phyloP scores from a whole-genome alignment of 768 basidiomycete species.

The Saitozyma sp. region DNA sequence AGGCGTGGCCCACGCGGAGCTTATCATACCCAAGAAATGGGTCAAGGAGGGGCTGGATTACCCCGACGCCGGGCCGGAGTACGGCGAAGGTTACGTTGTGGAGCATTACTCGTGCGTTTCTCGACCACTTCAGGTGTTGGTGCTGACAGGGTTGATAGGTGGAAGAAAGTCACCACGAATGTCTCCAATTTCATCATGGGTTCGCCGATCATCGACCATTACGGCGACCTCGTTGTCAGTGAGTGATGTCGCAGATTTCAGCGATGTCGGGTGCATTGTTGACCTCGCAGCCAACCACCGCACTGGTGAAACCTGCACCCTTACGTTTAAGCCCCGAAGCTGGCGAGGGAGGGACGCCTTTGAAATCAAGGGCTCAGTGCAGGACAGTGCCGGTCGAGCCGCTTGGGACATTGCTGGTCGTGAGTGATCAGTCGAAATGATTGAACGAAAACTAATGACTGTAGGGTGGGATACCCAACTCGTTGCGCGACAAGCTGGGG shows the following conservation, averaged over 20 bases:
- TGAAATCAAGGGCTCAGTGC: constrained; percentile 85
- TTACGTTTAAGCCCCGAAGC: constrained; percentile 94
- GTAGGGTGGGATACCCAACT: constrained; percentile 84
- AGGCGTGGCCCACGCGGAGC: constrained; percentile 84
- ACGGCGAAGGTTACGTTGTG: constrained; percentile 59
- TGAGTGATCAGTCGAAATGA: too few species aligned
- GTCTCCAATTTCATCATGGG: constrained; percentile 92
- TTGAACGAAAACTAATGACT: constrained; percentile 4
- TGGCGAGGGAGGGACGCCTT: constrained; percentile 90
- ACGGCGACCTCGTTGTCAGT: constrained; percentile 89
- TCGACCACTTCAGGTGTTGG: neutral
- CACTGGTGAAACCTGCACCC: constrained; percentile 77
- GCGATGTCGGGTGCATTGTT: constrained; percentile 29
- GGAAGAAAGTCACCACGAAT: constrained; percentile 49
- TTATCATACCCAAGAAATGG: constrained; percentile 70
- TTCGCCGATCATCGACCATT: constrained; percentile 82
- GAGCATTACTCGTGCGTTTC: constrained; percentile 69
- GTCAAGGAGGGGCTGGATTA: constrained; percentile 54
- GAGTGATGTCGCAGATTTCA: constrained; percentile 6
- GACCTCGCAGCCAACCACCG: constrained; percentile 73
- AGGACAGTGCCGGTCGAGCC: constrained; percentile 64
- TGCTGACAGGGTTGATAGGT: constrained; percentile 22
- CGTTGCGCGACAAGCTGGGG: constrained; percentile 73
- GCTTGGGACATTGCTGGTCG: constrained; percentile 89
- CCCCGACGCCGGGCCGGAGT: constrained; percentile 35